Percentiles rank a stretch among this genome's conserved stretches.
These are phyloP conservation scores for Phytophthora crassamura DNA, from an alignment of 352 stramenopile species.

Conservation along the genomic window DNA sequence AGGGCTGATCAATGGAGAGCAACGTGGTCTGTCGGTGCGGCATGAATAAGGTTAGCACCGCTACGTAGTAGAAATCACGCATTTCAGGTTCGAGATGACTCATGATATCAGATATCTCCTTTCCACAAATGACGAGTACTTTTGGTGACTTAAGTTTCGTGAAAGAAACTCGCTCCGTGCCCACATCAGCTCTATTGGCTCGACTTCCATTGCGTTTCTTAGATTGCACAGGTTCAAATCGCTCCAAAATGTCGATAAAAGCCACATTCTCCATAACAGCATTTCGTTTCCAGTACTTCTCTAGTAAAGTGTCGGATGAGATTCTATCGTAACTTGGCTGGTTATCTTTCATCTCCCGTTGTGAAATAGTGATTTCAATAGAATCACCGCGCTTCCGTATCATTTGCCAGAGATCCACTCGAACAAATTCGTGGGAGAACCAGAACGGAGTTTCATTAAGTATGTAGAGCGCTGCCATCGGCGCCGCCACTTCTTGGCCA, in stretches of 20 bases:
- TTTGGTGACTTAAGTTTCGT: neutral
- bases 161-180: neutral
- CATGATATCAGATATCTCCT: neutral
- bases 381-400: neutral
- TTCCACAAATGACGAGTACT: slow-evolving; percentile 12
- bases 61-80: neutral
- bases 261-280: neutral
- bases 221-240: neutral
- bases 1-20: too few relatives aligned
- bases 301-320: neutral
- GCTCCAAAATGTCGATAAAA: slow-evolving; percentile 21
- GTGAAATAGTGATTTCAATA: neutral
- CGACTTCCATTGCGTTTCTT: neutral
- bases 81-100: neutral
- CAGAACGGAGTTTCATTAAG: slow-evolving; percentile 15
- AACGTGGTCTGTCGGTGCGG: neutral
- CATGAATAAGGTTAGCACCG: neutral
- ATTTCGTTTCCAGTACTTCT: slow-evolving; percentile 19
- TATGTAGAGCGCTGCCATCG: slow-evolving; percentile 19
- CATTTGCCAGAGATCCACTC: slow-evolving; percentile 6
- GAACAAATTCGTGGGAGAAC: slow-evolving; percentile 21
- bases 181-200: too few relatives aligned
- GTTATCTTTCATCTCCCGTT: too few relatives aligned
- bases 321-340: neutral
- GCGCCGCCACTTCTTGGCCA: slow-evolving; percentile 13